Base-by-base conservation (phyloP, 1,139 yeast species). In the Saccharomyces hybrid region DNA sequence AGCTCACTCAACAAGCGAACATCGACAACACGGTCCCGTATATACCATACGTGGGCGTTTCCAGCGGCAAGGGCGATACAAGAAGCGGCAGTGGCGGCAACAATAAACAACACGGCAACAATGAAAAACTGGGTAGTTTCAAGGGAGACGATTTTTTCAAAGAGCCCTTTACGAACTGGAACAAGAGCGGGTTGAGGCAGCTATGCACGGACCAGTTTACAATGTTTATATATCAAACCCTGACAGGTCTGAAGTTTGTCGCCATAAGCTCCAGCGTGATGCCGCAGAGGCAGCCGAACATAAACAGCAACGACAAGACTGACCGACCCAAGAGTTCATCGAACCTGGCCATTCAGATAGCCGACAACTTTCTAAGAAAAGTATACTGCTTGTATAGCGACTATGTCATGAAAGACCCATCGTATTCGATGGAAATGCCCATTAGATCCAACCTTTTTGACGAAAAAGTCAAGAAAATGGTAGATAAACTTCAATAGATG, bases 331-430 rank as follows among this genome's bases (percentile, higher is more conserved):
- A 38, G 44, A 38, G 25, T 20, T 14, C 52, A 34, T 50, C 50
- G 11, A 71, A 69, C 50, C 56, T 66, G 52, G 79, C 77, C 54
- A 70, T 71, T 30, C 78, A 77, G 11, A 57, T 61, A 55, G 78
- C 82, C 56, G 83, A 77, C 56, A 77, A 76, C 5, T 70, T 84
- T 11, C 76, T 86, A 61, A 75, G 80, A 57, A 77, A 78, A 57
- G 74, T 89, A 5, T 89, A 91, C 70, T 76, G 82, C 54, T 62
- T 84, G 30, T 93, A 88, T 70, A 76, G 91, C 8, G 97, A 91
- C 71, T 90, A 86, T 67, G 98, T 90, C 56, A 84, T 93, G 90
- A 95, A 93, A 69, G 95, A 93, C 69, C 99, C 99, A 4, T 93
- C 93, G 66, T 89, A 93, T 68, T 86, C 93, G 48, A 69, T 89